Evolutionary conservation across 306 rosid genomes (phyloP), one percentile per base, ranked within the genome.

Genomic region (Argentina anserina): DNA sequence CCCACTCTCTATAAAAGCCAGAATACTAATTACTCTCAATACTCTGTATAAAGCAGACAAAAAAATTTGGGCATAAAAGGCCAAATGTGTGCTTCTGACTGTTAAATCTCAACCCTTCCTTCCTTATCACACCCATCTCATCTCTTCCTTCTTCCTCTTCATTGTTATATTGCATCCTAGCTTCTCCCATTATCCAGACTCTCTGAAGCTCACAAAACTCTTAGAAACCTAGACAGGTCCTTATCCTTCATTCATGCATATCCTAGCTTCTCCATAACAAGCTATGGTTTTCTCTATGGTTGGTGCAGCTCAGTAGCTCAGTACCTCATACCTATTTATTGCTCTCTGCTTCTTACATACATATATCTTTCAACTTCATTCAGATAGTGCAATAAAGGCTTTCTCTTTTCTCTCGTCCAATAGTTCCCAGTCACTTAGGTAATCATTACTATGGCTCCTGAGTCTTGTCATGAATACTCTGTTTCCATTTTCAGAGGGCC

Each of bases 31-130:
- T 68, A 70, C 41, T 28, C 75, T 76, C 80, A 80, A 71, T 68
- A 70, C 41, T 28, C 67, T 31, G 66, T 23, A 29, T 49, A 46
- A 50, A 29, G 56, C 68, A 67, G 70, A 73, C 59, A 75, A 61
- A 64, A 58, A 47, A n/a, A n/a, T n/a, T n/a, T 17, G 28, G 72
- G 56, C 91, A 87, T 67, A 85, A 65, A 84, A 88, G 36, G 85
- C 79, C 90, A 82, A 71, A 73, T 12, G 15, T 68, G 66, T 62
- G 17, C 67, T 76, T 89, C 87, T 86, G 92, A 86, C 76, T 59
- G 53, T 85, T 82, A 28, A 93, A 93, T 90, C 97, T 93, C 96
- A 78, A 71, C 98, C 98, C 96, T 89, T 90, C 92, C 87, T 90
- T 87, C 85, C 98, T 93, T 93, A 93, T 93, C 98, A 85, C 65